A percentile compares a stretch with the other conserved stretches of the same genome.
Conservation (phyloP, 1,139 yeast species). For the Diutina ranongensis region DNA sequence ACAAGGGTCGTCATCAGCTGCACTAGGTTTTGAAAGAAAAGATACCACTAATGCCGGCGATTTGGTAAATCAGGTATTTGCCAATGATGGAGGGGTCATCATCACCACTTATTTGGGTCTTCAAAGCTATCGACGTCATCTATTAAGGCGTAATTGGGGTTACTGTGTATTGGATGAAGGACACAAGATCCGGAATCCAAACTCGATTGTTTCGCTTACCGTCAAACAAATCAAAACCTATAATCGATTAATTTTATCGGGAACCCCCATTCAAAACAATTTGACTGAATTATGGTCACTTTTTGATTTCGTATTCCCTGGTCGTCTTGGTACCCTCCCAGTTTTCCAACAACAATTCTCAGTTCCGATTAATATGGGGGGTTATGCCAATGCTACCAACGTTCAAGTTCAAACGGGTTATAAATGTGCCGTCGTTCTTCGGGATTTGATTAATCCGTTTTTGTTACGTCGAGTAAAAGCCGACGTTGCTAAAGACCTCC, state of each 20-base stretch:
- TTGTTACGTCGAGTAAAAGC: conserved; percentile 74
- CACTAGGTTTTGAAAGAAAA: neutral
- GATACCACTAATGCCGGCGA: conserved; percentile 24
- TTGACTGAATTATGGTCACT: conserved; percentile 86
- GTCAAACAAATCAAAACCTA: conserved; percentile 77
- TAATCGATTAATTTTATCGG: conserved; percentile 78
- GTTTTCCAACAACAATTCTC: conserved; percentile 90
- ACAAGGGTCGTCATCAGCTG: neutral
- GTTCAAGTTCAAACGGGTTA: conserved; percentile 94
- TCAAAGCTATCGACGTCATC: conserved; percentile 57
- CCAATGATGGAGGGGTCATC: conserved; percentile 43
- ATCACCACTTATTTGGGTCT: conserved; percentile 91
- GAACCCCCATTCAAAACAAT: conserved; percentile 94
- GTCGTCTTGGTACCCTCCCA: conserved; percentile 86
- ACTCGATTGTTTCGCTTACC: conserved; percentile 73
- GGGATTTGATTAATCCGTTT: conserved; percentile 86
- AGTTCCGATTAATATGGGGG: conserved; percentile 91
- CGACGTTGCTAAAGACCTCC: conserved; percentile 95
- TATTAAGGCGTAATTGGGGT: conserved; percentile 74
- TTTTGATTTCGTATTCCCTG: conserved; percentile 92
- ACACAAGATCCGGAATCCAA: conserved; percentile 92
- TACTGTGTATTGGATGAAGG: conserved; percentile 92
- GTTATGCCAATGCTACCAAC: conserved; percentile 94
- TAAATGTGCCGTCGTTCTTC: conserved; percentile 83
- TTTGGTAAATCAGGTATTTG: conserved; percentile 38